Evolutionary conservation across 176 grass and related monocot species (phyloP).

Genomic region (Musa itinerans): DNA sequence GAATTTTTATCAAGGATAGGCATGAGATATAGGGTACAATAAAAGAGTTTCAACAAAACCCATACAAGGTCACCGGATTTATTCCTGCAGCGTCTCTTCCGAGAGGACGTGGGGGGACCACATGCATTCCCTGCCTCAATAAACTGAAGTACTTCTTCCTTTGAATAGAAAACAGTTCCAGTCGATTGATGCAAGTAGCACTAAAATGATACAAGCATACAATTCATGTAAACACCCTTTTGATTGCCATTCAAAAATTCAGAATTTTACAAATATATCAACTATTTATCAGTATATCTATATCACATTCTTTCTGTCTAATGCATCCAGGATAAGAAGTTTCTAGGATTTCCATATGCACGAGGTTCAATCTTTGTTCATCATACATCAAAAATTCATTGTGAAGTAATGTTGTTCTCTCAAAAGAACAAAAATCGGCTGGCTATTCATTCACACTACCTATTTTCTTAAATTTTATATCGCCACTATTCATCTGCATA

Average conservation of each 20-base stretch:
- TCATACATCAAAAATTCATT: neutral
- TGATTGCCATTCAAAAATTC: neutral
- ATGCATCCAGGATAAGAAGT: neutral
- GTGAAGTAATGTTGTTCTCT: too few relatives aligned
- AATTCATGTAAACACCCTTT: neutral
- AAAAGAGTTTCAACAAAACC: neutral
- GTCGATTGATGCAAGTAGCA: slow-evolving; percentile 4
- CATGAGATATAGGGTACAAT: neutral
- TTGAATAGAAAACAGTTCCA: slow-evolving; percentile 8
- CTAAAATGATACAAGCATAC: slow-evolving; percentile 2
- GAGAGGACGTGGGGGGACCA: neutral
- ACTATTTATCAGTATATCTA: neutral
- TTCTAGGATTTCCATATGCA: neutral
- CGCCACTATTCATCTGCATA: neutral
- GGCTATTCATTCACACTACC: neutral
- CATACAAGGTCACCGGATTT: neutral
- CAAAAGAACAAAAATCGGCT: neutral
- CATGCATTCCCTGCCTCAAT: neutral
- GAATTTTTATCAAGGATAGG: neutral
- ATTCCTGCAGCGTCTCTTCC: neutral
- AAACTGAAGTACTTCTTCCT: slow-evolving; percentile 19
- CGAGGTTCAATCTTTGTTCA: neutral
- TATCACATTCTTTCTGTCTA: neutral
- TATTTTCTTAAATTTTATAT: neutral
- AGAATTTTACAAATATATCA: neutral